phyloP scores from a whole-genome alignment of 495 filamentous ascomycete species.

The Penicillium ochrochloron region DNA sequence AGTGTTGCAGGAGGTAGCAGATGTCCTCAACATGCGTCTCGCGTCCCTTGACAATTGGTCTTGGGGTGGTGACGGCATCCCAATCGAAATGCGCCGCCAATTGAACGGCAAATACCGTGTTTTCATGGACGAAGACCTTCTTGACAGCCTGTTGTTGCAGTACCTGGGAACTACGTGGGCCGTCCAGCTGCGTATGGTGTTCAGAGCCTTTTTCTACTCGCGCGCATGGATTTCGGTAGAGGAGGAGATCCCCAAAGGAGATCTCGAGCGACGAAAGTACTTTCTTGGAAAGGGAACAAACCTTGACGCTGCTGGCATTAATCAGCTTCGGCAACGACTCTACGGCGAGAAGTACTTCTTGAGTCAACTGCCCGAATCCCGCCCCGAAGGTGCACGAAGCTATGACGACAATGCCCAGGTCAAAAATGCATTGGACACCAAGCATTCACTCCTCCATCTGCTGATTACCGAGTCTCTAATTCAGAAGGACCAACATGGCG shows the following conservation, averaged over 20 bases:
- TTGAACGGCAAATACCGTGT: constrained; percentile 65
- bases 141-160: constrained; percentile 68
- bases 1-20: constrained; percentile 62
- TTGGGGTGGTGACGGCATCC: constrained; percentile 59
- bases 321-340: constrained; percentile 39
- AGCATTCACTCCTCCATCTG: constrained; percentile 64
- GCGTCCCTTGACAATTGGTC: constrained; percentile 61
- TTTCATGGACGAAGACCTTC: constrained; percentile 69
- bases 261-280: constrained; percentile 53
- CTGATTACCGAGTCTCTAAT: constrained; percentile 67
- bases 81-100: constrained; percentile 64
- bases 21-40: constrained; percentile 72
- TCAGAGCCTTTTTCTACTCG: constrained; percentile 33
- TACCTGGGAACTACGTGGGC: constrained; percentile 67
- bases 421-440: constrained; percentile 55
- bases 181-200: constrained; percentile 55
- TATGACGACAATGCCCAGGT: constrained; percentile 42
- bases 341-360: constrained; percentile 60
- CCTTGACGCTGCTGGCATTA: constrained; percentile 28
- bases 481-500: constrained; percentile 57
- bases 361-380: constrained; percentile 48
- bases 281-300: constrained; percentile 41
- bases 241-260: constrained; percentile 46
- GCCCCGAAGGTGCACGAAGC: constrained; percentile 23
- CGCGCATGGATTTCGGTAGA: constrained; percentile 45